These are phyloP conservation scores for Botrytis fabae DNA, from an alignment of 2,329 filamentous ascomycete species.

Conservation along the genomic window DNA sequence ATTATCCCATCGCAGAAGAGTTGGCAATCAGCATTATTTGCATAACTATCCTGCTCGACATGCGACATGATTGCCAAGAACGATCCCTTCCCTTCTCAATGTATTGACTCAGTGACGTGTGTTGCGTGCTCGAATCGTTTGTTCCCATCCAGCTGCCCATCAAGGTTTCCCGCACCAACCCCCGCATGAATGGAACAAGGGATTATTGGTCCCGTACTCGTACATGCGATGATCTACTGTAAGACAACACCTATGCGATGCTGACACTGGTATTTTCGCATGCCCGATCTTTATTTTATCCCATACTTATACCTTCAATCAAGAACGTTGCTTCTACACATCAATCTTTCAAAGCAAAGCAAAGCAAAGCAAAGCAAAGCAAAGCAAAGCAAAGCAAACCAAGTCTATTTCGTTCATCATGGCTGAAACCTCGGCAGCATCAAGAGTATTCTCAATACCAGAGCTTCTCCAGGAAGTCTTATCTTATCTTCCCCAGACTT, in stretches of 20 bases:
- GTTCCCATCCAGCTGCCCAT: background rate
- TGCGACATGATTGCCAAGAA: background rate
- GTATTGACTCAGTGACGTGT: background rate
- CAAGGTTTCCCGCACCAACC: conserved; percentile 11
- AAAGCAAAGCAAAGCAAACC: background rate
- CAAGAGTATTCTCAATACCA: conserved; percentile 15
- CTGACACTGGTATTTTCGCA: background rate
- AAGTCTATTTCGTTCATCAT: background rate
- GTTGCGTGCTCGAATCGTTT: background rate
- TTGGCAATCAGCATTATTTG: background rate
- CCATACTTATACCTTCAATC: background rate
- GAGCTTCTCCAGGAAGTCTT: conserved; percentile 18
- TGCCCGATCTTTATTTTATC: background rate
- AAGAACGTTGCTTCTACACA: background rate
- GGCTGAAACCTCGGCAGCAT: conserved; percentile 4
- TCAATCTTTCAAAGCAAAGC: background rate
- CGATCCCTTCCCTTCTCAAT: background rate
- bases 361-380: background rate
- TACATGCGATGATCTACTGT: background rate
- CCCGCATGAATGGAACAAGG: conserved; percentile 2
- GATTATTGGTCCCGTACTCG: background rate
- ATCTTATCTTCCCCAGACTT: conserved; percentile 21
- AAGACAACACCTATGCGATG: background rate
- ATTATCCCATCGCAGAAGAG: background rate
- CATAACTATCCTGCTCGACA: no score